Base-by-base conservation (phyloP, 2,329 filamentous ascomycete genomes). In the Pestalotiopsis sp. region DNA sequence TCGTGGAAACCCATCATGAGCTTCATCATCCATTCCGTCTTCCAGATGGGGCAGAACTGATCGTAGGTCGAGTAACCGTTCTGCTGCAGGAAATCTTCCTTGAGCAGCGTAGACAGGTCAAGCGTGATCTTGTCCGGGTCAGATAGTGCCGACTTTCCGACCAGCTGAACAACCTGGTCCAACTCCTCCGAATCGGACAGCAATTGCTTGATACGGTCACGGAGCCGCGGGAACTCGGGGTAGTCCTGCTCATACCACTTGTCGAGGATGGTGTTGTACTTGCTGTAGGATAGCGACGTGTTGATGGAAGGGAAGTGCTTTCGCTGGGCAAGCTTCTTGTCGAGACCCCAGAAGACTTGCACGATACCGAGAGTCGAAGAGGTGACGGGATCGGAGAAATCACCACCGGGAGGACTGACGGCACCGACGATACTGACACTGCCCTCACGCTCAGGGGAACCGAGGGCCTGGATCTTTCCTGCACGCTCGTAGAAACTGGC, bases 21-120 rank as follows among this genome's bases (percentile, higher is more conserved):
- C 88, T 97, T 98, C 96, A 99, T 99, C 96, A 99, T 98, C 91
- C 96, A 99, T 81, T 97, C 92, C 0, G 96, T 99, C 91, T 99
- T 99, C 96, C 96, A 99, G 77, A 99, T 88, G 63, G 96, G 96
- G 79, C 96, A 99, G 89, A 97, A 99, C 84, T 98, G 94, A 79
- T 99, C 96, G 80, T 99, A 98, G 82, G 98, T 94, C 73, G 92
- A 96, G 89, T 99, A 99, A 71, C 96, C 96, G 84, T 99, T 99
- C 81, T 99, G 96, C 83, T 99, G 96, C 78, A 99, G 80, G 85
- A 99, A 99, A 80, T 99, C 96, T 78, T 99, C 96, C 89, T 99
- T 99, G 82, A 99, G 85, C 74, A 99, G 84, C 20, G 89, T 91
- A 20, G 96, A 93, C 70, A 99, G 90, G 78, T 98, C 97, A 65